Evolutionary conservation across 306 rosid species (phyloP).

Genomic region (Pyrus betulifolia): DNA sequence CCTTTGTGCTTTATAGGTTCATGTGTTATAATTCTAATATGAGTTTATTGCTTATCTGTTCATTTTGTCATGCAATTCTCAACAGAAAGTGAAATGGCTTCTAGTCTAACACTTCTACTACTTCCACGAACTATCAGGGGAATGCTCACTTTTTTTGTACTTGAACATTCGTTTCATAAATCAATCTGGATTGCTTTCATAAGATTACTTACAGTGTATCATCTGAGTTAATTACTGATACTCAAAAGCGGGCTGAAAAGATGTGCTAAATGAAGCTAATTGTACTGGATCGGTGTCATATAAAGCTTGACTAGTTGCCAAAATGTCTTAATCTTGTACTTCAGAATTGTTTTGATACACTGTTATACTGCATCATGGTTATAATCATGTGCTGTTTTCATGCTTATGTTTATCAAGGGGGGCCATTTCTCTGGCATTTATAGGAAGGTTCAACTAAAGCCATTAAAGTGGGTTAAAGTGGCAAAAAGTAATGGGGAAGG

Average conservation of each 20-base stretch:
- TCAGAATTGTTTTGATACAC: not conserved
- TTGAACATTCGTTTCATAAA: not conserved
- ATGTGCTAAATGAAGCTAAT: not conserved
- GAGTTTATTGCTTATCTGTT: not conserved
- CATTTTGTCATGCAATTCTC: not conserved
- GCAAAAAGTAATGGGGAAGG: slow-evolving; percentile 63
- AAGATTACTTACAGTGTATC: not conserved
- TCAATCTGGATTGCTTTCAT: not conserved
- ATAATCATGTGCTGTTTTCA: slow-evolving; percentile 26
- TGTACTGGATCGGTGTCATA: not conserved
- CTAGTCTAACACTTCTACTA: not conserved
- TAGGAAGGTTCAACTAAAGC: slow-evolving; percentile 96
- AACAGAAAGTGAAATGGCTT: not conserved
- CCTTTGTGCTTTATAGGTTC: not conserved
- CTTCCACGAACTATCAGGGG: not conserved
- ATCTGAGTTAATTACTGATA: not conserved
- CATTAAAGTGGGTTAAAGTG: slow-evolving; percentile 81
- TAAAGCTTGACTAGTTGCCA: not conserved
- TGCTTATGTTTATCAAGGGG: slow-evolving; percentile 44
- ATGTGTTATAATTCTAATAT: not conserved
- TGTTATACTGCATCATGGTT: not conserved
- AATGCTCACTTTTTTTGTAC: not conserved
- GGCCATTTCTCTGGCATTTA: slow-evolving; percentile 97
- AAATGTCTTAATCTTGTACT: not conserved
- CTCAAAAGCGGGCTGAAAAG: not conserved